Evolutionary conservation across 1,284 basidiomycete genomes (phyloP), one percentile per base, ranked within the genome.

Genomic region (Cystobasidium sp.): DNA sequence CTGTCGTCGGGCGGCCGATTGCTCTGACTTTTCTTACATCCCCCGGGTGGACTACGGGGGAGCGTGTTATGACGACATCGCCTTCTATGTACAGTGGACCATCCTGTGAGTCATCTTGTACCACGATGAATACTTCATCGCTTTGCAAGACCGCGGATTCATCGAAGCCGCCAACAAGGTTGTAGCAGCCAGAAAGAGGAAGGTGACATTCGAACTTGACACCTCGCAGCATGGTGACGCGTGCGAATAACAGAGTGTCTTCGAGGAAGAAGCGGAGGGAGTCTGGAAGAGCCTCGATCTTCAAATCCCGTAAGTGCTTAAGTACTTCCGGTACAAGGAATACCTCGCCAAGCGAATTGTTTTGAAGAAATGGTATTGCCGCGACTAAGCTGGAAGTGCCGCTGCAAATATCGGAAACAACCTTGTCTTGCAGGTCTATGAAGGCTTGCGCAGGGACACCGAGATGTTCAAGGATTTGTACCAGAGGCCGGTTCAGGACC

Each of bases 81-180:
- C 62, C 62, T 20, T 37, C 7, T n/a, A 64, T n/a, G 24, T 64
- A 64, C n/a, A n/a, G 59, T n/a, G 59, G 39, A 20, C 24, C 43
- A 24, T 6, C 4, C 7, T 24, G 12, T 9, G 44, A 4, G 24
- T 37, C 47, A 18, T 64, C 62, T 31, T 22, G 47, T 24, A 64
- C 24, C 14, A 43, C 47, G 14, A 64, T 24, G 62, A 47, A 64
- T 4, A 64, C 62, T 20, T 64, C 62, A 3, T 31, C 62, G 10
- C 5, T 18, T 49, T 22, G 37, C 20, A 64, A 46, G 6, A 16
- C 24, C n/a, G 24, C 39, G 4, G 37, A 41, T 44, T 64, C 62
- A 24, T 64, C 62, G 22, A 64, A 47, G 47, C 62, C 62, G 12
- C 62, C 62, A 37, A 64, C 62, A 7, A 64, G n/a, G 14, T 43